Evolutionary conservation across 2,329 filamentous ascomycete genomes (phyloP), one percentile per base, ranked within the genome.

Genomic region (Herpotrichia juniperi): DNA sequence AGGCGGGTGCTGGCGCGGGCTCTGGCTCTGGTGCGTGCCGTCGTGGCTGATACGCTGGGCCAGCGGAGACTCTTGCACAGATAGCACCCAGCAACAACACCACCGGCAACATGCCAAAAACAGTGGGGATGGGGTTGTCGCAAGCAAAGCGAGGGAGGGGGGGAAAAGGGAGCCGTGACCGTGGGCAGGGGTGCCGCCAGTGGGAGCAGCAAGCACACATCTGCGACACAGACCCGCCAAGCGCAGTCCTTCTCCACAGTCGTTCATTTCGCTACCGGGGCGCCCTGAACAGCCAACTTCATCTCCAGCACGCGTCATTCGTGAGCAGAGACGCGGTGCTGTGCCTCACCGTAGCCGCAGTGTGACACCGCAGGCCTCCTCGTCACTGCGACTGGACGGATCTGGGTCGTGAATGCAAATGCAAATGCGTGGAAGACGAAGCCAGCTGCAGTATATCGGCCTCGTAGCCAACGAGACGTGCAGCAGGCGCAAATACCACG

Each of bases 261-360:
- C 54, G 57, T 63, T 73, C 68, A 73, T 73, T 59, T 73, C 71
- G 71, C 69, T 72, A 69, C 64, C 46, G 37, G 35, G 56, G 59
- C n/a, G n/a, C 54, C 61, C 57, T 57, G 50, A 45, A 50, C 49
- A 59, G 51, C 49, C 53, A 55, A 53, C 51, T 55, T 64, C 59
- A 67, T 69, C 62, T 66, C 66, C 62, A 64, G 56, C 37, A 40
- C 8, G 37, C 37, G 6, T 40, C 37, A 43, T 31, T 43, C 40
- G 24, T 22, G 25, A 4, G 40, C 24, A 28, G 40, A 30, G 40
- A 21, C 40, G 40, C 25, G 25, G n/a, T 30, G 40, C 24, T 30
- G 30, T 21, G 19, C 35, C 19, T 24, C 22, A 31, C 17, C 12
- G 30, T 9, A 42, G 44, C 25, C 47, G 43, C 46, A 44, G 49